Percentiles rank a stretch among this genome's conserved stretches.
These are phyloP conservation scores for Tothia fuscella DNA, from an alignment of 2,329 filamentous ascomycete species.

Conservation along the genomic window DNA sequence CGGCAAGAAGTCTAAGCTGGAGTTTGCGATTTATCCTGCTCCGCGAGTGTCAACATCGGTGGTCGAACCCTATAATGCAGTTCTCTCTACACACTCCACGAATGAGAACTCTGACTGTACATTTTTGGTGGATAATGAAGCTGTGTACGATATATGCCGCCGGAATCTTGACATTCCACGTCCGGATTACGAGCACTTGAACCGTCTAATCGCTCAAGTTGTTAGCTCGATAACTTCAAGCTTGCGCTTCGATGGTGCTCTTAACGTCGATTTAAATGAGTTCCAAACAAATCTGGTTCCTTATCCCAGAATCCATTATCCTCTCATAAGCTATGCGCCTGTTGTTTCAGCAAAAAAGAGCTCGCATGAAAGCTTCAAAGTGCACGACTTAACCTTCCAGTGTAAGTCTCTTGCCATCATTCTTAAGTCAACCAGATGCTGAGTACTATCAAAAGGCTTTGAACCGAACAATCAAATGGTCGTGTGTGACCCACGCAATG, in stretches of 20 bases:
- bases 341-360: conserved; percentile 64
- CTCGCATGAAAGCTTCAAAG: conserved; percentile 79
- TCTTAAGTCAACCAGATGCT: conserved; percentile 7
- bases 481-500: conserved; percentile 60
- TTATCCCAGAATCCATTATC: conserved; percentile 64
- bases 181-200: conserved; percentile 58
- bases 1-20: conserved; percentile 67
- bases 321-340: conserved; percentile 59
- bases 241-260: conserved; percentile 58
- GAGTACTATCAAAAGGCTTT: conserved; percentile 40
- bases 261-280: conserved; percentile 65
- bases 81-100: conserved; percentile 62
- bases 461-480: conserved; percentile 74
- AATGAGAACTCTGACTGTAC: conserved; percentile 70
- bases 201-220: conserved; percentile 61
- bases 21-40: conserved; percentile 62
- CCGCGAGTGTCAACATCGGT: conserved; percentile 59
- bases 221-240: conserved; percentile 65
- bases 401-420: conserved; percentile 39
- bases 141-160: conserved; percentile 64
- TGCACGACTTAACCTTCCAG: conserved; percentile 63
- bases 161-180: conserved; percentile 59
- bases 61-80: conserved; percentile 64
- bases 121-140: conserved; percentile 66
- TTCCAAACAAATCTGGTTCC: conserved; percentile 68